These are phyloP conservation scores for Ophioceras dolichostomum DNA, from an alignment of 2,329 filamentous ascomycete genomes.

Conservation along the genomic window DNA sequence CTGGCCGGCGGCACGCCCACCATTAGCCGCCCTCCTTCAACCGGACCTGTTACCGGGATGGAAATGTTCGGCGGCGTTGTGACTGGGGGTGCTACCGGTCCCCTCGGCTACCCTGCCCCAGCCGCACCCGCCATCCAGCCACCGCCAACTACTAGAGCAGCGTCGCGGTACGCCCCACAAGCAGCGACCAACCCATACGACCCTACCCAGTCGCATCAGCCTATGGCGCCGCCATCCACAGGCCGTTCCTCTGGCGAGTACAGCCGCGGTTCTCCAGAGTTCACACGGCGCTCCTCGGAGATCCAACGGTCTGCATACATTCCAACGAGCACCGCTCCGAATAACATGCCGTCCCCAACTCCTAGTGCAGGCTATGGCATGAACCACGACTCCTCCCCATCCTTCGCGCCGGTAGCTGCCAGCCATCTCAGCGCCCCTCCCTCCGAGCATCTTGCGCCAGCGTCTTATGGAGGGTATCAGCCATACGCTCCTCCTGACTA, in stretches of 20 bases:
- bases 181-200: conserved; percentile 11
- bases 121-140: conserved; percentile 19
- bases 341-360: too few relatives aligned
- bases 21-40: conserved; percentile 62
- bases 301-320: conserved; percentile 17
- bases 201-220: conserved; percentile 6
- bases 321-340: too few relatives aligned
- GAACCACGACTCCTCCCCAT: too few relatives aligned
- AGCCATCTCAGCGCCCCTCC: too few relatives aligned
- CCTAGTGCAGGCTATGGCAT: too few relatives aligned
- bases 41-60: conserved; percentile 47
- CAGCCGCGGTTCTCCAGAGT: conserved; percentile 26
- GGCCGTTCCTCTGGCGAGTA: conserved; percentile 31
- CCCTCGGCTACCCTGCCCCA: conserved; percentile 17
- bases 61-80: conserved; percentile 52
- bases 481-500: conserved; percentile 7
- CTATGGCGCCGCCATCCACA: conserved; percentile 25
- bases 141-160: conserved; percentile 27
- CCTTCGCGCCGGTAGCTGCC: too few relatives aligned
- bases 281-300: conserved; percentile 26
- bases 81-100: conserved; percentile 20
- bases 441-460: too few relatives aligned
- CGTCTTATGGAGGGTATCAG: conserved; percentile 8
- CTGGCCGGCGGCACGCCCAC: conserved; percentile 66
- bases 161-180: conserved; percentile 37